Evolutionary conservation across 306 rosid species (phyloP).

Genomic region (Trifolium subterraneum): DNA sequence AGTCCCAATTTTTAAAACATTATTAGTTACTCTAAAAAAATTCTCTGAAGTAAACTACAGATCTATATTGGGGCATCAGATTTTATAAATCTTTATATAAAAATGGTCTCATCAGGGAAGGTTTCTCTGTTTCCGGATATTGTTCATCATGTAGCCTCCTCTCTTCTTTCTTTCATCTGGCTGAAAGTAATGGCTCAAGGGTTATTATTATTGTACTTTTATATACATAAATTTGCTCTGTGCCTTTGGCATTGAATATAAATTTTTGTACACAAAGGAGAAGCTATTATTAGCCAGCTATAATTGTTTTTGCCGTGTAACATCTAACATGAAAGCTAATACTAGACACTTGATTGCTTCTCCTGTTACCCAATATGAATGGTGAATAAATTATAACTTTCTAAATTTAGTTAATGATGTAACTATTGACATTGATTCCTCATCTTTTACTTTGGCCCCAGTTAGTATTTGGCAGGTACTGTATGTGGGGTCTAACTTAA

Average conservation of each 20-base stretch:
- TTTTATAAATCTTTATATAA: too few relatives aligned
- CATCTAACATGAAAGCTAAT: conserved; percentile 2
- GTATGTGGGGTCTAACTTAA: conserved; percentile 45
- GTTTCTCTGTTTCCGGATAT: too few relatives aligned
- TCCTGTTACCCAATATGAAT: conserved; percentile 19
- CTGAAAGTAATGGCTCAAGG: conserved; percentile 29
- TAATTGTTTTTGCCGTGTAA: conserved; percentile 26
- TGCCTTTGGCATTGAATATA: conserved; percentile 35
- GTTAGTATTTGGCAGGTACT: conserved; percentile 23
- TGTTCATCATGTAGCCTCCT: neutral
- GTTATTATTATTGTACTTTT: neutral
- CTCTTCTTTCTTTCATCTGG: neutral
- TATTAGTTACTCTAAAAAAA: conserved; percentile 16
- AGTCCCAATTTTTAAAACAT: conserved; percentile 3
- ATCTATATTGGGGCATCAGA: neutral
- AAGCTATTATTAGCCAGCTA: conserved; percentile 60
- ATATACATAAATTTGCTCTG: neutral
- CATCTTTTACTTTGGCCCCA: conserved; percentile 29
- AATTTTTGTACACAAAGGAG: conserved; percentile 46
- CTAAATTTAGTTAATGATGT: conserved; percentile 6
- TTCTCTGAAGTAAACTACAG: neutral
- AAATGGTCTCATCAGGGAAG: too few relatives aligned
- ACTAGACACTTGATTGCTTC: conserved; percentile 19
- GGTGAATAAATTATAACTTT: conserved; percentile 27
- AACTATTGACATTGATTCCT: conserved; percentile 21